Evolutionary conservation across 164 flowering plant species (phyloP).

Genomic region (Annona cherimola): DNA sequence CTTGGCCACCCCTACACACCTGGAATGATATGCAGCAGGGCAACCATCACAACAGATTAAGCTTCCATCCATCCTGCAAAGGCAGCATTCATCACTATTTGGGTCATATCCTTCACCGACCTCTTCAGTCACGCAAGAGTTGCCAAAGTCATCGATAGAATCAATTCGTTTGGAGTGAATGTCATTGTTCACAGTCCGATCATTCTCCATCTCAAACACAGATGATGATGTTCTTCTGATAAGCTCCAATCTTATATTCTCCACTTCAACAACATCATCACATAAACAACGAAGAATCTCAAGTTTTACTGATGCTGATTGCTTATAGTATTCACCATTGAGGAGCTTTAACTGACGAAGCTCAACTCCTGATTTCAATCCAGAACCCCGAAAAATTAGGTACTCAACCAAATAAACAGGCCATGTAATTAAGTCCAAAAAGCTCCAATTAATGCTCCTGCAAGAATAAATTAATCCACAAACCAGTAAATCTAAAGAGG

Average conservation of each 20-base stretch:
- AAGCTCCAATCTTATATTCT: conserved; percentile 66
- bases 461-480: conserved; percentile 12
- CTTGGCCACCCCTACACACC: conserved; percentile 74
- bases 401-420: conserved; percentile 79
- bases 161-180: conserved; percentile 42
- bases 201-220: conserved; percentile 42
- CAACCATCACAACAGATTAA: conserved; percentile 99
- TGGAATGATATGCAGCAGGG: conserved; percentile 94
- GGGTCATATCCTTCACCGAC: conserved; percentile 50
- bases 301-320: conserved; percentile 52
- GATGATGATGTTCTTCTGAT: conserved; percentile 46
- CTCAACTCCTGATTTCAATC: conserved; percentile 42
- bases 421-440: conserved; percentile 83
- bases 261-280: conserved; percentile 76
- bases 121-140: conserved; percentile 43
- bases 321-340: conserved; percentile 56
- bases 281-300: conserved; percentile 73
- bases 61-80: conserved; percentile 95
- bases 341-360: conserved; percentile 43
- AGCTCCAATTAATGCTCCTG: conserved; percentile 86
- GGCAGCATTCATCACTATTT: conserved; percentile 95
- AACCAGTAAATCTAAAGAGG: conserved; percentile 1
- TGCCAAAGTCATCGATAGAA: conserved; percentile 29
- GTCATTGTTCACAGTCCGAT: conserved; percentile 30
- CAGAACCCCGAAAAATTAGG: conserved; percentile 49